Base-by-base conservation (phyloP, 2,329 filamentous ascomycete species). In the Byssoonygena ceratinophila region DNA sequence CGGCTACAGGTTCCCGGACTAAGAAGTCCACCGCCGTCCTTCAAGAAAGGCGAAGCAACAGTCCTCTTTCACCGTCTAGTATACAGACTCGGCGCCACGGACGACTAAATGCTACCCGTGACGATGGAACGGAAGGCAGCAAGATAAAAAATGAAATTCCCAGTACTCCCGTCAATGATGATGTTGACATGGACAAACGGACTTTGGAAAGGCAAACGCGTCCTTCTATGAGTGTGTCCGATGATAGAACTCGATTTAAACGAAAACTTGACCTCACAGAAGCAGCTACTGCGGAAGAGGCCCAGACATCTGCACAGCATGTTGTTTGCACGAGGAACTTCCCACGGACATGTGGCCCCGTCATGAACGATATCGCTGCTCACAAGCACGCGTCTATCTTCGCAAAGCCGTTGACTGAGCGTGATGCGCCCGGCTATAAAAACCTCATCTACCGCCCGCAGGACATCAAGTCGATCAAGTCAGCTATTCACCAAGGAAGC, bases 381-480 rank as follows among this genome's bases (percentile, higher is more conserved):
- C 85, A 90, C 64, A 83, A 85, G 31, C 80, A 85, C 59, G 86
- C 85, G 43, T 87, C 86, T 59, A 87, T 87, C 68, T 91, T 91
- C 63, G 82, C 84, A 25, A 82, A 83, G 51, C 82, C 84, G 1
- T 77, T 91, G 46, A 83, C 84, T 9, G 84, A 88, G 58, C 79
- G 79, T 34, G 83, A 87, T 60, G 86, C 85, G 0, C 85, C 85
- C 0, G 84, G 84, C 4, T 91, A 91, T 63, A 80, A 78, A 56
- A 80, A 81, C 57, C 78, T 89, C 49, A 83, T 91, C 37, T 76
- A 85, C 51, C 81, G 83, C 46, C 83, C 86, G 0, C 84, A 87
- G 62, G 84, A 90, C 63, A 77, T 91, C 45, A 89, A 87, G 58
- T 82, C 80, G 1, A 88, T 91, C 59, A 83, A 85, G 56, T 78